Evolutionary conservation across 305 asterid genomes (phyloP).

Genomic region (Fraxinus nigra): DNA sequence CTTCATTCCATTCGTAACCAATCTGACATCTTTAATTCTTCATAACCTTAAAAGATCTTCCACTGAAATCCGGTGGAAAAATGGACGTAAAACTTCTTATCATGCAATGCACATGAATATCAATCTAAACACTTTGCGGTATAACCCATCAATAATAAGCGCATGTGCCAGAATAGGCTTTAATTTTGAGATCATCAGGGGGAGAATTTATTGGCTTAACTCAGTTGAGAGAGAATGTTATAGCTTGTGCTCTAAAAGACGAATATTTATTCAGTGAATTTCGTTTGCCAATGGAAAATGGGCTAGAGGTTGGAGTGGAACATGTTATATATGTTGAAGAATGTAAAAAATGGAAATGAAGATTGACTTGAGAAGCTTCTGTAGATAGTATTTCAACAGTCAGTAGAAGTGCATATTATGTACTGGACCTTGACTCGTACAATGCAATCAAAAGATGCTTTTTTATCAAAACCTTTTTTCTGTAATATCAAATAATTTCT

Average conservation of each 20-base stretch:
- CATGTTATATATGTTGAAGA: constrained; percentile 1
- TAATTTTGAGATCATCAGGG: background rate
- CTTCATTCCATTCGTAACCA: background rate
- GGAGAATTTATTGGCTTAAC: background rate
- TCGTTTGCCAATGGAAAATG: background rate
- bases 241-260: background rate
- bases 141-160: background rate
- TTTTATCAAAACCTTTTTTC: background rate
- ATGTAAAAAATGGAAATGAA: background rate
- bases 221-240: background rate
- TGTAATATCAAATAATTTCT: background rate
- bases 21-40: background rate
- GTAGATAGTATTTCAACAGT: background rate
- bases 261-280: background rate
- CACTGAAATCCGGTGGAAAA: background rate
- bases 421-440: background rate
- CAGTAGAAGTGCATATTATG: background rate
- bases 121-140: background rate
- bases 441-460: background rate
- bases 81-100: background rate
- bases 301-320: background rate
- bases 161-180: background rate
- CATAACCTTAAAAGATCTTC: background rate
- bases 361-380: background rate
- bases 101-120: background rate